These are phyloP conservation scores for Neonectria sp. DNA, from an alignment of 2,329 filamentous ascomycete genomes.

Conservation along the genomic window DNA sequence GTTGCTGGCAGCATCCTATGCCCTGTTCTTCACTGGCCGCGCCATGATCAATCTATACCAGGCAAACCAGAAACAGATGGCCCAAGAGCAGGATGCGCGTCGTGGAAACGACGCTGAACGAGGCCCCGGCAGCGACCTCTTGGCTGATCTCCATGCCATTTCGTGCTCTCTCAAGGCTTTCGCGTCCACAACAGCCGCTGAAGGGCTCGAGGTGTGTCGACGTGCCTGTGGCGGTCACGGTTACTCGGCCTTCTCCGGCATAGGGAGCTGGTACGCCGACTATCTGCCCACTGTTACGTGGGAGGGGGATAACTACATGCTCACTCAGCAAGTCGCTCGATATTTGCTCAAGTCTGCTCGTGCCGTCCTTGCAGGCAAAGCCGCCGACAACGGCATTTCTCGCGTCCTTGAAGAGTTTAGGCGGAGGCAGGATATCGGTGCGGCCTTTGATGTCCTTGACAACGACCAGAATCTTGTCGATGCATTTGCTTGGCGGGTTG, in stretches of 20 bases:
- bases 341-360: conserved; percentile 85
- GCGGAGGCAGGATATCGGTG: conserved; percentile 76
- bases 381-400: conserved; percentile 54
- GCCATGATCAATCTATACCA: conserved; percentile 83
- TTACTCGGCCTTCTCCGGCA: conserved; percentile 82
- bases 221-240: conserved; percentile 85
- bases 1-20: conserved; percentile 80
- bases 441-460: conserved; percentile 81
- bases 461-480: conserved; percentile 79
- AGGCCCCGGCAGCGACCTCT: conserved; percentile 72
- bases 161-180: conserved; percentile 84
- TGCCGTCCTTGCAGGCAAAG: conserved; percentile 75
- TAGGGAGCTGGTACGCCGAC: conserved; percentile 81
- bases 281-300: conserved; percentile 80
- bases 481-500: conserved; percentile 82
- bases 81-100: conserved; percentile 57
- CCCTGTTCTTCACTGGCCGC: conserved; percentile 84
- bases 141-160: conserved; percentile 83
- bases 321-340: conserved; percentile 83
- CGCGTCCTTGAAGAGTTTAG: conserved; percentile 77
- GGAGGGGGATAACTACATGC: conserved; percentile 89
- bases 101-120: conserved; percentile 59
- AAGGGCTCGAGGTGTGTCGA: conserved; percentile 82
- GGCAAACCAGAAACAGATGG: conserved; percentile 79
- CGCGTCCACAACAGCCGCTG: conserved; percentile 79